Evolutionary conservation across 2,329 filamentous ascomycete genomes (phyloP), one percentile per base, ranked within the genome.

Genomic region (Talaromyces rugulosus): DNA sequence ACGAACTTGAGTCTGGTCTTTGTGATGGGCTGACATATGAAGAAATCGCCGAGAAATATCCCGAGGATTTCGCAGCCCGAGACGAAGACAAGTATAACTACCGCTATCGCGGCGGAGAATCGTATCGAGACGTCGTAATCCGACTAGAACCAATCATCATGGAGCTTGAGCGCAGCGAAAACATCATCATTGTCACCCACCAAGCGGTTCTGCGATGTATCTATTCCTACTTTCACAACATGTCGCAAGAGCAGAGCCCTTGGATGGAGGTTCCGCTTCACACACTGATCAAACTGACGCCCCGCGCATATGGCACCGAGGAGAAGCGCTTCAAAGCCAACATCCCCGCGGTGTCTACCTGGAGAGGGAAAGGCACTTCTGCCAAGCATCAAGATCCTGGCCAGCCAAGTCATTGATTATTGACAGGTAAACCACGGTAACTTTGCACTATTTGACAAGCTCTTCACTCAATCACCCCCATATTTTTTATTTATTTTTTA

Each of bases 31-130:
- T 98, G 75, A 99, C 95, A 1, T 97, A 97, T 75, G 91, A 92
- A 71, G 90, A 99, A 74, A 98, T 99, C 73, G 92, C 95, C 71
- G 87, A 96, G 70, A 81, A 85, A 60, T 98, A 91, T 74, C 95
- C 95, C 0, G 93, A 97, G 68, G 95, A 99, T 79, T 99, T 99
- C 79, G 87, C 88, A 56, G 92, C 94, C 36, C 91, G 95, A 65
- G 95, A 99, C 76, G 92, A 96, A 68, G 95, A 99, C 82, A 99
- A 99, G 78, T 98, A 98, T 85, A 98, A 99, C 81, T 99, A 99
- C 80, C 92, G 95, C 62, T 99, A 99, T 78, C 89, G 95, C 5
- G 95, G 95, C 65, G 95, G 95, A 59, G 95, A 99, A 79, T 96
- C 91, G 64, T 91, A 99, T 76, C 91, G 94, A 61, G 95, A 99